These are phyloP conservation scores for Macadamia integrifolia DNA, from an alignment of 164 flowering plant genomes.

Conservation along the genomic window DNA sequence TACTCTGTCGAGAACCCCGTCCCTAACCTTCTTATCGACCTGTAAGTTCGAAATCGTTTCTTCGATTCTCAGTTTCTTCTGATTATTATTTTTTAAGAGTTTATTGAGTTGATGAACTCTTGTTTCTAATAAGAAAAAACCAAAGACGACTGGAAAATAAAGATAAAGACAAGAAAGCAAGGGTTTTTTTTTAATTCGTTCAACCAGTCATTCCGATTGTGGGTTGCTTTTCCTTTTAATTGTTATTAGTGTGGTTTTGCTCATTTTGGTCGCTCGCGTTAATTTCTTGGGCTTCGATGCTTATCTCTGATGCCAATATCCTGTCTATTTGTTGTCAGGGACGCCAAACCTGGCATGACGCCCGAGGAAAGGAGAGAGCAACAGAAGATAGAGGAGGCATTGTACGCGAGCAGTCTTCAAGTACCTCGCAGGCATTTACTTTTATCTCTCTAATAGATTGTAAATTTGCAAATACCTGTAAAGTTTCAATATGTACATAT, in stretches of 20 bases:
- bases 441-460: background rate
- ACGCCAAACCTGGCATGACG: conserved; percentile 42
- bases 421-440: conserved; percentile 75
- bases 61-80: background rate
- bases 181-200: background rate
- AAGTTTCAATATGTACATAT: no score
- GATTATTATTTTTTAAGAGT: background rate
- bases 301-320: background rate
- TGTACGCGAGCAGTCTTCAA: conserved; percentile 73
- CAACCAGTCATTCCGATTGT: background rate
- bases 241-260: background rate
- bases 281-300: background rate
- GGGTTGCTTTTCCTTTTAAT: no score
- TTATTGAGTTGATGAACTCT: background rate
- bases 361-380: conserved; percentile 60
- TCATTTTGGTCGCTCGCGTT: background rate
- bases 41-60: conserved; percentile 30
- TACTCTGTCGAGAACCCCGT: conserved; percentile 35
- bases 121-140: no score
- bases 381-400: conserved; percentile 71
- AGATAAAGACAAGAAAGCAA: no score
- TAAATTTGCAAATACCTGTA: no score
- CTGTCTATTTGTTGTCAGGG: conserved; percentile 32
- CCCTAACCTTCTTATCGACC: conserved; percentile 44
- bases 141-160: no score